A percentile compares a stretch with the other conserved stretches of the same genome.
Conservation (phyloP, 768 basidiomycete species). For the Coprinopsis sp. region DNA sequence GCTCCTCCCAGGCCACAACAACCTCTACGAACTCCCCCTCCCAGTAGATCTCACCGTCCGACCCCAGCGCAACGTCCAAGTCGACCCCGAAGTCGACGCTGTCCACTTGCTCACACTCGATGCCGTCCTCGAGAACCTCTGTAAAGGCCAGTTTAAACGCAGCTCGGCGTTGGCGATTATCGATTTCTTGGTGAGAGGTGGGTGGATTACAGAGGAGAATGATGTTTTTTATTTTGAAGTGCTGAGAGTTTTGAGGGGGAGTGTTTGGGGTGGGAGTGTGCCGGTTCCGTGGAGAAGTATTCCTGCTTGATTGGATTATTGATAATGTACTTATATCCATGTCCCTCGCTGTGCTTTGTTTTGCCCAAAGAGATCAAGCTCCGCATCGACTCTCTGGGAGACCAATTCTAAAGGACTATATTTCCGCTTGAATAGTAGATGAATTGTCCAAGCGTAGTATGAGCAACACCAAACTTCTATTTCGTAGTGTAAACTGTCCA, state of each 20-base stretch:
- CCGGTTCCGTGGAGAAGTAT: not conserved
- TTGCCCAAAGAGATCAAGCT: too few species aligned
- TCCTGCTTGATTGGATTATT: too few species aligned
- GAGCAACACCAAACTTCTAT: too few species aligned
- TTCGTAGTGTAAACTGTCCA: too few species aligned
- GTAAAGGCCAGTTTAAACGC: conserved; percentile 34
- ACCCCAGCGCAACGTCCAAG: conserved; percentile 32
- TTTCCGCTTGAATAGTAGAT: too few species aligned
- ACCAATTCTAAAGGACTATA: too few species aligned
- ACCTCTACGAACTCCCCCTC: conserved; percentile 39
- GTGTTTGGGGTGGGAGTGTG: conserved; percentile 21
- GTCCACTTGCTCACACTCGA: conserved; percentile 34
- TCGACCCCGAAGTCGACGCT: conserved; percentile 39
- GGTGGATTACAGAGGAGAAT: conserved; percentile 27
- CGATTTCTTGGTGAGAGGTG: conserved; percentile 38
- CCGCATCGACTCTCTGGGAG: too few species aligned
- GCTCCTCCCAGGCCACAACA: conserved; percentile 42
- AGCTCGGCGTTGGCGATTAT: conserved; percentile 40
- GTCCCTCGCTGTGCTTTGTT: too few species aligned
- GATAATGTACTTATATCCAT: too few species aligned
- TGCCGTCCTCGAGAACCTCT: conserved; percentile 28
- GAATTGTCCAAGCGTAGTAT: too few species aligned
- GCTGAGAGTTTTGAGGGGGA: conserved; percentile 22
- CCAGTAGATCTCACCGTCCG: conserved; percentile 27
- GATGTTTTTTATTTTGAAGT: conserved; percentile 30